These are phyloP conservation scores for Isabelozyma gotoi DNA, from an alignment of 805 yeast genomes.

Conservation along the genomic window DNA sequence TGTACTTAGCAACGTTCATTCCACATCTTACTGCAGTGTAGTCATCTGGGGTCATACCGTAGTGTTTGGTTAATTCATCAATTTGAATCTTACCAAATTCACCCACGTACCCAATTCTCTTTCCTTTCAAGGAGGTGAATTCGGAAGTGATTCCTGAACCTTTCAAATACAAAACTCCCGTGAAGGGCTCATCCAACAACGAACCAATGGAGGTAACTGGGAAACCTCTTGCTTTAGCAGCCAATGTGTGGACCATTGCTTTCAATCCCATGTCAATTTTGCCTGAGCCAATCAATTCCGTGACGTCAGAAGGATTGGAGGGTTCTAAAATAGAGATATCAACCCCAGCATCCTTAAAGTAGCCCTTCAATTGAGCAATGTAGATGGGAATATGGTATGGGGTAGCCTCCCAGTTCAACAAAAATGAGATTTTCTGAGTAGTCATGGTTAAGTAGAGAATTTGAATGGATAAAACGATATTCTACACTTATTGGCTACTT, in stretches of 20 bases:
- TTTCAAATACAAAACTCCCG: slow-evolving; percentile 52
- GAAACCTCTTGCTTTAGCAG: slow-evolving; percentile 59
- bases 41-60: slow-evolving; percentile 55
- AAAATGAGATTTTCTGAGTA: slow-evolving; percentile 50
- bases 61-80: slow-evolving; percentile 55
- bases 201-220: slow-evolving; percentile 58
- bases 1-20: slow-evolving; percentile 57
- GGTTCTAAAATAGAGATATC: slow-evolving; percentile 56
- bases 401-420: slow-evolving; percentile 54
- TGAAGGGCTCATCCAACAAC: slow-evolving; percentile 56
- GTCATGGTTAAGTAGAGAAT: too few relatives aligned
- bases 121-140: slow-evolving; percentile 52
- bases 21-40: slow-evolving; percentile 60
- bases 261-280: slow-evolving; percentile 59
- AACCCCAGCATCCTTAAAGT: slow-evolving; percentile 48
- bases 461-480: too few relatives aligned
- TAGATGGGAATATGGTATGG: slow-evolving; percentile 57
- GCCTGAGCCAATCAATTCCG: slow-evolving; percentile 56
- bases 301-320: slow-evolving; percentile 57
- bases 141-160: slow-evolving; percentile 52
- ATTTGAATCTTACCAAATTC: slow-evolving; percentile 60
- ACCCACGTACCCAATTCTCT: slow-evolving; percentile 56
- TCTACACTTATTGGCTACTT: too few relatives aligned
- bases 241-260: slow-evolving; percentile 61
- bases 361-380: slow-evolving; percentile 50